Conservation (phyloP, 805 yeast genomes). For the Yarrowia sp. region DNA sequence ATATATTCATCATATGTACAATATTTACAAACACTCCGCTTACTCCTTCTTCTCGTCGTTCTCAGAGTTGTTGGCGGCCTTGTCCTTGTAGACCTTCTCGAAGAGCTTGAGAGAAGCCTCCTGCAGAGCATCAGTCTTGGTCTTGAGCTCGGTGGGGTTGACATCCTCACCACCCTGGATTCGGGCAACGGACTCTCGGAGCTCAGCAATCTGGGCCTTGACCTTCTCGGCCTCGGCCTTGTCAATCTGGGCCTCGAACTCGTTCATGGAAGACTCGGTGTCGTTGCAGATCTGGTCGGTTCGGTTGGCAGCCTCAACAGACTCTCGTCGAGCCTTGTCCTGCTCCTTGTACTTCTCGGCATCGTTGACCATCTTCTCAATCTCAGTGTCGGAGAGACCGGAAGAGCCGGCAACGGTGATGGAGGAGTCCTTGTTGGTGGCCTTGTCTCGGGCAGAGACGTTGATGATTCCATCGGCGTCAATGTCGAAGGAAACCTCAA, state of each 20-base stretch:
- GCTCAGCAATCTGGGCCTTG: constrained; percentile 62
- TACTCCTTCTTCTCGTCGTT: constrained; percentile 40
- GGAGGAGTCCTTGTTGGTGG: constrained; percentile 90
- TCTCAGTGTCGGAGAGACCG: constrained; percentile 87
- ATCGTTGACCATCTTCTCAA: constrained; percentile 88
- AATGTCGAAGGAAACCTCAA: constrained; percentile 93
- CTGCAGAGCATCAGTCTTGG: constrained; percentile 84
- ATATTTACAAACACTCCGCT: constrained; percentile 37
- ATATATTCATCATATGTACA: constrained; percentile 38
- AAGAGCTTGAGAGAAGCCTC: constrained; percentile 80
- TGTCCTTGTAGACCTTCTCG: constrained; percentile 68
- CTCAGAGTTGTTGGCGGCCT: constrained; percentile 40
- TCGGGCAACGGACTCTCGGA: constrained; percentile 79
- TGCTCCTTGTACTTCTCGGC: constrained; percentile 89
- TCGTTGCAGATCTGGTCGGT: constrained; percentile 85
- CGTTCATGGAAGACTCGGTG: constrained; percentile 83
- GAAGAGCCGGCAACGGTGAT: constrained; percentile 97
- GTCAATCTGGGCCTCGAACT: constrained; percentile 72
- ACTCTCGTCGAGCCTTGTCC: constrained; percentile 84
- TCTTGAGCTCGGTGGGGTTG: constrained; percentile 68
- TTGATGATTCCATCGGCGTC: constrained; percentile 98
- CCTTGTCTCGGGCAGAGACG: constrained; percentile 93
- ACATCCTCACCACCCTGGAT: constrained; percentile 72
- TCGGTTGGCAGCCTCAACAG: constrained; percentile 85
- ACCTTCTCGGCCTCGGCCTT: constrained; percentile 63